These are phyloP conservation scores for Xylaria sp. DNA, from an alignment of 2,329 filamentous ascomycete species.

Conservation along the genomic window DNA sequence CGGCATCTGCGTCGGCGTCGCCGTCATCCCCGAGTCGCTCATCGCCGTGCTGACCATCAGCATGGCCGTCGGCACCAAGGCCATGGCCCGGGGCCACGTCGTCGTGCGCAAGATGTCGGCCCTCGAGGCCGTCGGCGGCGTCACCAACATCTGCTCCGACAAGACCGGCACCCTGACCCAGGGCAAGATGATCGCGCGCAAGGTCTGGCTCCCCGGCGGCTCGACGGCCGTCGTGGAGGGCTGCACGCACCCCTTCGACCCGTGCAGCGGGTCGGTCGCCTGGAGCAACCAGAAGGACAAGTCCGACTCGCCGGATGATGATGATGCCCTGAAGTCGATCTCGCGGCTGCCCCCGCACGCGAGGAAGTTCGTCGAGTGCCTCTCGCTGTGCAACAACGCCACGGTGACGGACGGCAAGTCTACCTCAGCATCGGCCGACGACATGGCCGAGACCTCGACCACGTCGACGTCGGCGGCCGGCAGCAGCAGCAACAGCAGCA, in stretches of 20 bases:
- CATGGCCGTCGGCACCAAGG: slow-evolving; percentile 59
- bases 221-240: slow-evolving; percentile 56
- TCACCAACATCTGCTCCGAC: slow-evolving; percentile 73
- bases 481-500: too few relatives aligned
- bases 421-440: slow-evolving; percentile 38
- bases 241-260: slow-evolving; percentile 63
- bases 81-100: slow-evolving; percentile 58
- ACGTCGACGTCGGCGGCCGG: slow-evolving; percentile 48
- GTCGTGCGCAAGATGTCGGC: slow-evolving; percentile 63
- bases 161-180: slow-evolving; percentile 71
- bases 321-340: slow-evolving; percentile 28
- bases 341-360: slow-evolving; percentile 38
- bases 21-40: slow-evolving; percentile 58
- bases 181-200: slow-evolving; percentile 67
- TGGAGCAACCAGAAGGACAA: slow-evolving; percentile 44
- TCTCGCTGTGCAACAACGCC: slow-evolving; percentile 65
- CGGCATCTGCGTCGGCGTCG: slow-evolving; percentile 53
- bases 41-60: slow-evolving; percentile 68
- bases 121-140: slow-evolving; percentile 68
- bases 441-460: slow-evolving; percentile 51
- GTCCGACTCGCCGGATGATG: too few relatives aligned
- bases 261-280: slow-evolving; percentile 56
- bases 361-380: slow-evolving; percentile 54
- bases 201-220: slow-evolving; percentile 61
- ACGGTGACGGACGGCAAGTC: slow-evolving; percentile 50